Evolutionary conservation across 2,329 filamentous ascomycete species (phyloP), one percentile per base, ranked within the genome.

Genomic region (Xylaria sp.): DNA sequence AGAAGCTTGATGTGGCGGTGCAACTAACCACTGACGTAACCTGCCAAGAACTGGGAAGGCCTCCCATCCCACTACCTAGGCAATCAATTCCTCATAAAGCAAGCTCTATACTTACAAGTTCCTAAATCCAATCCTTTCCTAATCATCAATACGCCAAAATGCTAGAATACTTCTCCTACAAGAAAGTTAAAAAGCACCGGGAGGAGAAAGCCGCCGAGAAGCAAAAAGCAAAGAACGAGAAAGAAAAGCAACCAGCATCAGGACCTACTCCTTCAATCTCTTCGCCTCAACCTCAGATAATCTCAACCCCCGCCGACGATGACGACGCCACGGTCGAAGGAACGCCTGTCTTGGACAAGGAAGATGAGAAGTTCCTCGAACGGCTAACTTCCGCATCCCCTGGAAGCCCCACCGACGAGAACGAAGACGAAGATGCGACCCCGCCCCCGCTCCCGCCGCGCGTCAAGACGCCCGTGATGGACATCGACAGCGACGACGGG

Each of bases 161-260:
- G 89, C 76, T 90, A 69, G 88, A 90, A 78, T 90, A 88, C 78
- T 86, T 90, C 72, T 80, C 83, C 42, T 87, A 85, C 81, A 90
- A 87, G 77, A 90, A 89, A 77, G 81, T 84, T 75, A 90, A 89
- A 81, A 88, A 90, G 79, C 80, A 86, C 76, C 84, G 82, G 73
- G 84, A 81, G 2, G 83, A 88, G 67, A 86, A 88, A 73, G 79
- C 75, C 5, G 80, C 51, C 2, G 60, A 38, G 38, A 70, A 77
- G 48, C 76, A 77, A 64, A 70, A 76, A 59, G 64, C 60, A 38
- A 71, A 76, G 28, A 69, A 74, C 17, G 70, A 72, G 13, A 15
- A 73, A 77, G 26, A 70, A 69, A 46, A 23, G 67, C 70, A 51
- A 23, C 10, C 26, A 63, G 36, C 40, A 44, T 28, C 46, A n/a